These are phyloP conservation scores for Tardiomyces blankii DNA, from an alignment of 1,139 yeast genomes.

Conservation along the genomic window DNA sequence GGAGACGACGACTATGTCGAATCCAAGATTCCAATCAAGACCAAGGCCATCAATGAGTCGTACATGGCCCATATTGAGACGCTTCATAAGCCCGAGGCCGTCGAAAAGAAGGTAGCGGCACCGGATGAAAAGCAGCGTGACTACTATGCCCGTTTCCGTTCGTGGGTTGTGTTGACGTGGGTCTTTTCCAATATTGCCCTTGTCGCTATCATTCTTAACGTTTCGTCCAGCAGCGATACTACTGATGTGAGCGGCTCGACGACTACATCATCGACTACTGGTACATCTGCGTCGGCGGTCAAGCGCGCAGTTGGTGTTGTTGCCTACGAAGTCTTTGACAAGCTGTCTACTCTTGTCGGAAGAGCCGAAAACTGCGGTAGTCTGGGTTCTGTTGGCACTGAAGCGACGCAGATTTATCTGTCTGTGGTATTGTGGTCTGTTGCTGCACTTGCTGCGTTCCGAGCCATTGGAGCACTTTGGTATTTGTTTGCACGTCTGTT, in stretches of 20 bases:
- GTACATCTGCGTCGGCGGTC: no score
- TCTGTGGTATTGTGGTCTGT: conserved; percentile 74
- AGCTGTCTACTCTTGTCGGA: no score
- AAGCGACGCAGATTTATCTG: conserved; percentile 35
- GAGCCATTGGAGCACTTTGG: conserved; percentile 43
- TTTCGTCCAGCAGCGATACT: conserved; percentile 25
- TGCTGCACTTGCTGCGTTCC: conserved; percentile 59
- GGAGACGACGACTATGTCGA: conserved; percentile 29
- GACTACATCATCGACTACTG: conserved; percentile 4
- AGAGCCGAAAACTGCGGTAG: conserved; percentile 12
- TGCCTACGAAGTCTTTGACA: no score
- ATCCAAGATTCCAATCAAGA: conserved; percentile 47
- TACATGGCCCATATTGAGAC: conserved; percentile 42
- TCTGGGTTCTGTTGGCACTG: conserved; percentile 15
- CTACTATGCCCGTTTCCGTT: conserved; percentile 67
- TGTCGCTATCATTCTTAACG: conserved; percentile 57
- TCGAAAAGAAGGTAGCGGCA: conserved; percentile 17
- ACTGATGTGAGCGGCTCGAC: conserved; percentile 1
- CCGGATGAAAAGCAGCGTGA: conserved; percentile 28
- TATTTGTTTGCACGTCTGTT: conserved; percentile 22
- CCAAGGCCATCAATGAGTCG: conserved; percentile 48
- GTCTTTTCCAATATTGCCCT: conserved; percentile 58
- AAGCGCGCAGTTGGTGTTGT: no score
- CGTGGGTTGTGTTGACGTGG: conserved; percentile 73
- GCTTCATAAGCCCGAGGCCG: conserved; percentile 25